A percentile compares a stretch with the other conserved stretches of the same genome.
phyloP scores from a whole-genome alignment of 225 moss, liverwort and hornwort genomes.

The Rhytidiadelphus loreus region DNA sequence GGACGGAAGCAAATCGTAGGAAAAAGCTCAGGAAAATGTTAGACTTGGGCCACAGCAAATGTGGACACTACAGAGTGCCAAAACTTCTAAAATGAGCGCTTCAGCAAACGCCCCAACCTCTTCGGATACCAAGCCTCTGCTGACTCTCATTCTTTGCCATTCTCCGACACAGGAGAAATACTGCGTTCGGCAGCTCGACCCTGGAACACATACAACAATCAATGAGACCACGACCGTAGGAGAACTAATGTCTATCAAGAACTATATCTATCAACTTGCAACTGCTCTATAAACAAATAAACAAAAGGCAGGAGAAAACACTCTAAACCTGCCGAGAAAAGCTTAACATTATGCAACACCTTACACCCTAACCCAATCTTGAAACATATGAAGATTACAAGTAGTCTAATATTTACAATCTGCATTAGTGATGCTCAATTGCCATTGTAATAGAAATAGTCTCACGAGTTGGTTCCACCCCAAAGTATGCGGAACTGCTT shows the following conservation, averaged over 20 bases:
- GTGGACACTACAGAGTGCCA: not conserved
- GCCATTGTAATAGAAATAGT: not conserved
- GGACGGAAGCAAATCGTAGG: not conserved
- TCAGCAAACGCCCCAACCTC: not conserved
- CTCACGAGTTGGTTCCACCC: not conserved
- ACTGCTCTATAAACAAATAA: not conserved
- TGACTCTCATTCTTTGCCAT: constrained; percentile 26
- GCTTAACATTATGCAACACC: not conserved
- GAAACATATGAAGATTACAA: not conserved
- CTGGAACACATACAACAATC: not conserved
- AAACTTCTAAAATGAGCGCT: not conserved
- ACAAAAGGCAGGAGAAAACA: not conserved
- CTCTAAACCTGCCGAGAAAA: not conserved
- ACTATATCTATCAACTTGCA: not conserved
- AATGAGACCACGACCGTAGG: not conserved
- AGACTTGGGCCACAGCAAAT: not conserved
- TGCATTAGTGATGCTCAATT: not conserved
- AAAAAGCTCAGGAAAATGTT: not conserved
- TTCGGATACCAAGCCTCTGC: not conserved
- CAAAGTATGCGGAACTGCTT: not conserved
- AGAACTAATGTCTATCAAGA: not conserved
- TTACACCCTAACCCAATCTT: not conserved
- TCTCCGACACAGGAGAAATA: constrained; percentile 31
- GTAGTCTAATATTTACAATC: not conserved
- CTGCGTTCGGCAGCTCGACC: constrained; percentile 18